Evolutionary conservation across 805 yeast genomes (phyloP).

Genomic region (Metschnikowia matae): DNA sequence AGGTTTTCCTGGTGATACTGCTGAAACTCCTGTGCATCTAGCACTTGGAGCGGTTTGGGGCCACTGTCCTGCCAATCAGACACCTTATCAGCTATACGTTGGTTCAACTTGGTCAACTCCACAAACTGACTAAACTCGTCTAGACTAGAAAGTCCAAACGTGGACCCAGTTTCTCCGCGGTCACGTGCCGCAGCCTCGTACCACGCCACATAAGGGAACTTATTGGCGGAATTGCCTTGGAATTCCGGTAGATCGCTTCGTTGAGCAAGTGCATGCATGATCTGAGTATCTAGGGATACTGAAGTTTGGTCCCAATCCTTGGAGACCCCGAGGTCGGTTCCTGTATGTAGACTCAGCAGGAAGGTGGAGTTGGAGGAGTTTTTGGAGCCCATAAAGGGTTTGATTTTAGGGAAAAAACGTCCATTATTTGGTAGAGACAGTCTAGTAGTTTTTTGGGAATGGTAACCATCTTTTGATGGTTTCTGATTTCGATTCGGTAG

Average conservation of each 20-base stretch:
- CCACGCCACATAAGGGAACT: conserved; percentile 11
- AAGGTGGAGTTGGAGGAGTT: background rate
- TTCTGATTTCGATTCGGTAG: background rate
- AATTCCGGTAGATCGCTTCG: background rate
- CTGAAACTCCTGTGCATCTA: conserved; percentile 10
- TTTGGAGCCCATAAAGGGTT: background rate
- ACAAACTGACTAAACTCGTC: conserved; percentile 35
- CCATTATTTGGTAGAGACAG: too few species aligned
- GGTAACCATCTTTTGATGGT: too few species aligned
- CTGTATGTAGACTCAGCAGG: background rate
- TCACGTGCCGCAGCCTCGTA: conserved; percentile 10
- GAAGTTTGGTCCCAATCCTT: background rate
- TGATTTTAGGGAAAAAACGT: background rate
- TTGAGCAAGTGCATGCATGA: background rate
- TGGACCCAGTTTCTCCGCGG: conserved; percentile 1
- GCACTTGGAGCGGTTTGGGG: conserved; percentile 9
- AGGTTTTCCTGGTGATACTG: conserved; percentile 7
- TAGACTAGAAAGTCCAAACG: conserved; percentile 28
- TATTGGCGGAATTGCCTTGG: background rate
- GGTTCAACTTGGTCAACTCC: conserved; percentile 33
- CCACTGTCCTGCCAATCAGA: conserved; percentile 2
- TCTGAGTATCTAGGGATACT: background rate
- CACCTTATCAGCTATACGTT: conserved; percentile 24
- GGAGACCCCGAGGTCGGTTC: background rate
- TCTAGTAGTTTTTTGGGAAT: too few species aligned